Base-by-base conservation (phyloP, 345 rosid species). In the Sonneratia caseolaris region DNA sequence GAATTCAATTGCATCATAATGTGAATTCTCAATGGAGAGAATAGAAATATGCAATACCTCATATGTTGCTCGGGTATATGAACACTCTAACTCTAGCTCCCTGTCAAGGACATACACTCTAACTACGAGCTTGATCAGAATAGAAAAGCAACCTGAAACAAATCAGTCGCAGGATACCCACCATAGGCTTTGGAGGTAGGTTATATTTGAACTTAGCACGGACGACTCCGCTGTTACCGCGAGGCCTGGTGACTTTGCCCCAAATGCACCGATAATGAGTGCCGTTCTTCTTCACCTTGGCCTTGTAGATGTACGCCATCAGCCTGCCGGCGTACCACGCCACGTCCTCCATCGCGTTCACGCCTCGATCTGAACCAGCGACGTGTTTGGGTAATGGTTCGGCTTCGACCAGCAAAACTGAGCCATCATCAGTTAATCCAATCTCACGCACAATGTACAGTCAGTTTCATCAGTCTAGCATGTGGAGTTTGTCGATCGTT, bases 301-400 rank as follows among this genome's bases (percentile, higher is more conserved):
- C 97, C 78, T 89, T 91, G 89, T 91, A 91, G 55, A 91, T 91
- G 77, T 89, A 91, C 65, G 91, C 97, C 96, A 88, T 74, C 6
- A 88, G 88, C 86, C 89, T 89, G 0, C 97, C 97, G 66, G 80
- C 73, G 75, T 91, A 91, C 97, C 96, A 89, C 0, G 81, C 57
- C 51, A 91, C 96, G 49, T 91, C 97, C 74, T 89, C 96, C 66
- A 80, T 76, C 67, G 93, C 86, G 80, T 88, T 89, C 65, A 91
- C 91, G 36, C 96, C 84, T 89, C 97, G n/a, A 89, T 86, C 81
- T 91, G 97, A 74, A 91, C n/a, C 72, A 91, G 74, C 2, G 96
- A 91, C 0, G 88, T 88, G 83, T 76, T 91, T 0, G 97, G 91
- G 27, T 91, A 91, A 74, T 89, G 97, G 82, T 91, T 91, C 0